phyloP scores from a whole-genome alignment of 441 rosid genomes.

The Adansonia gregorii region DNA sequence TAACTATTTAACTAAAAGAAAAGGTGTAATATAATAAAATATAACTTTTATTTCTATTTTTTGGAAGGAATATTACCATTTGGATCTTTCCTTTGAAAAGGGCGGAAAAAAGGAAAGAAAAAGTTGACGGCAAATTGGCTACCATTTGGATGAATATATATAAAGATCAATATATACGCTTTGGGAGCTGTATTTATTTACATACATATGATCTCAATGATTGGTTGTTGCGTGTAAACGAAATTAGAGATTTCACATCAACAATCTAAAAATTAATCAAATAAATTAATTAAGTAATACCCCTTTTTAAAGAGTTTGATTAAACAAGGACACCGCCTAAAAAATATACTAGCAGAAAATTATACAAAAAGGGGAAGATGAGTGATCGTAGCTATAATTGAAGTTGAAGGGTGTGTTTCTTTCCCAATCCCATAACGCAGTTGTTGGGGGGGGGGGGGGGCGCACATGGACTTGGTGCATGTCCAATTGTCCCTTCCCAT shows the following conservation, averaged over 20 bases:
- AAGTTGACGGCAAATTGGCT: too few relatives aligned
- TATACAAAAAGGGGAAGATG: too few relatives aligned
- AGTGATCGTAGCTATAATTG: too few relatives aligned
- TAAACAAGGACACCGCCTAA: background rate
- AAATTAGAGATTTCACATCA: background rate
- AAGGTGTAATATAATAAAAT: background rate
- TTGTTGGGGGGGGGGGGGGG: too few relatives aligned
- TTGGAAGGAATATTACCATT: background rate
- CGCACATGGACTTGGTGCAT: background rate
- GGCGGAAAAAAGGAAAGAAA: too few relatives aligned
- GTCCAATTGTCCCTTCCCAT: background rate
- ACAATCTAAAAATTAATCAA: background rate
- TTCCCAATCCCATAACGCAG: background rate
- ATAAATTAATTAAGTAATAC: too few relatives aligned
- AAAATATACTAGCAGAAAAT: background rate
- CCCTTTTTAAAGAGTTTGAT: background rate
- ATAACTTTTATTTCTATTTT: background rate
- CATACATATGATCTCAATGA: background rate
- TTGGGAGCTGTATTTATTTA: background rate
- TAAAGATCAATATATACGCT: background rate
- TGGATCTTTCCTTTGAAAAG: background rate
- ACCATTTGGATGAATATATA: too few relatives aligned
- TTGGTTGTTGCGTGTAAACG: background rate
- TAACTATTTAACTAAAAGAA: background rate
- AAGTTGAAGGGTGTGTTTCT: background rate